phyloP scores from a whole-genome alignment of 352 stramenopile species.

The Globisporangium recalcitrans region DNA sequence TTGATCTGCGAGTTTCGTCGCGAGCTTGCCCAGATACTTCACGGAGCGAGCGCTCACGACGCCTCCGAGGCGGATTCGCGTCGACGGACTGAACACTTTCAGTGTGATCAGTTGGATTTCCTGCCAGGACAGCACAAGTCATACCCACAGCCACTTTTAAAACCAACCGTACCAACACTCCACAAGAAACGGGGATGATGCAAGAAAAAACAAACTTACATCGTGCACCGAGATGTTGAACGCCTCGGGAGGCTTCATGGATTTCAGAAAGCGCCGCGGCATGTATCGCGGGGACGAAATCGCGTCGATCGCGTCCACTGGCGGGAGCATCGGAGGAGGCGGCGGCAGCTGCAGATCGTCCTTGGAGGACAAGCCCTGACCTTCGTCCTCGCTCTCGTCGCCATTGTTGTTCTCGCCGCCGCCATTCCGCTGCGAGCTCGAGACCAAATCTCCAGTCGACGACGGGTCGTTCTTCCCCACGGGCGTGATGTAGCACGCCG shows the following conservation, averaged over 20 bases:
- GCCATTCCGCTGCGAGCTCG: constrained; percentile 14
- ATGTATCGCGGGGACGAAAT: constrained; percentile 48
- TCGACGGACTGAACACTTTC: constrained; percentile 86
- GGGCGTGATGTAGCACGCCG: constrained; percentile 72
- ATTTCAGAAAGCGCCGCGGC: constrained; percentile 44
- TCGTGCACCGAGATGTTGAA: constrained; percentile 78
- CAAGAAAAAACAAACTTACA: constrained; percentile 26
- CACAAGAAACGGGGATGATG: not conserved
- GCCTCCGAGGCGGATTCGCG: constrained; percentile 68
- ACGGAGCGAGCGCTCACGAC: constrained; percentile 85
- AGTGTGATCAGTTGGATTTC: constrained; percentile 95
- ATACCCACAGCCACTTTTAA: not conserved
- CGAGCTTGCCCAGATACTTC: constrained; percentile 89
- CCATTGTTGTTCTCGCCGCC: constrained; percentile 38
- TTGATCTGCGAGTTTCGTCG: constrained; percentile 95
- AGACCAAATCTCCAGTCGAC: not conserved
- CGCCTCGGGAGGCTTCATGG: constrained; percentile 44
- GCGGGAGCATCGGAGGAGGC: constrained; percentile 5
- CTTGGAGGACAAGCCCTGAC: constrained; percentile 11
- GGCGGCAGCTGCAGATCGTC: constrained; percentile 27
- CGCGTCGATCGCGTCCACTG: constrained; percentile 28
- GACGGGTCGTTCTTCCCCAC: constrained; percentile 50
- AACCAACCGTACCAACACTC: not conserved
- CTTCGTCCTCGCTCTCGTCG: constrained; percentile 22
- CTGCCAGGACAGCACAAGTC: constrained; percentile 22